phyloP scores from a whole-genome alignment of 1,139 yeast genomes.

The Suhomyces atakaporum region DNA sequence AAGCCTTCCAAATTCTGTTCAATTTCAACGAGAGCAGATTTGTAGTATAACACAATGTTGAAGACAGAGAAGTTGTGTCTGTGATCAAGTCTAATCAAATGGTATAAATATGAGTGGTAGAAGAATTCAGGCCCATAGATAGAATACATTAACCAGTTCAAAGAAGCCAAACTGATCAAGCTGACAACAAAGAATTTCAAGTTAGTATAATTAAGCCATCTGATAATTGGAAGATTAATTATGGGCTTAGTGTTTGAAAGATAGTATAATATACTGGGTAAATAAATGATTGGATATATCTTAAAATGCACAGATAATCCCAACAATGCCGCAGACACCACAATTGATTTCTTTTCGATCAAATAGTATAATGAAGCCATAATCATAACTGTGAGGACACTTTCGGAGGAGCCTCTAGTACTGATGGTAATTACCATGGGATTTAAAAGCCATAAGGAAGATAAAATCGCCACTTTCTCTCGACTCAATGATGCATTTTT shows the following conservation, averaged over 20 bases:
- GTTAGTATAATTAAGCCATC: slow-evolving; percentile 47
- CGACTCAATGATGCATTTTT: slow-evolving; percentile 19
- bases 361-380: slow-evolving; percentile 58
- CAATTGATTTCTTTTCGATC: slow-evolving; percentile 27
- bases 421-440: slow-evolving; percentile 95
- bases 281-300: slow-evolving; percentile 84
- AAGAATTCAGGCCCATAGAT: slow-evolving; percentile 75
- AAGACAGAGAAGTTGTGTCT: slow-evolving; percentile 93
- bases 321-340: slow-evolving; percentile 61
- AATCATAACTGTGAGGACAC: slow-evolving; percentile 77
- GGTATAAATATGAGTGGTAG: slow-evolving; percentile 81
- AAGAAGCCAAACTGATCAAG: slow-evolving; percentile 41
- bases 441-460: slow-evolving; percentile 81
- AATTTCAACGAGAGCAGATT: slow-evolving; percentile 41
- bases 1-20: slow-evolving; percentile 36
- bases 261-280: slow-evolving; percentile 52
- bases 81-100: slow-evolving; percentile 81
- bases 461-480: slow-evolving; percentile 38
- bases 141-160: slow-evolving; percentile 61
- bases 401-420: slow-evolving; percentile 93
- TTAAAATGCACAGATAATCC: slow-evolving; percentile 90
- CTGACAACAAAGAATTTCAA: slow-evolving; percentile 46
- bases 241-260: slow-evolving; percentile 27
- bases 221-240: slow-evolving; percentile 30
- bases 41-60: slow-evolving; percentile 72